Evolutionary conservation across 257 asterid species (phyloP).

Genomic region (Solanum virginianum): DNA sequence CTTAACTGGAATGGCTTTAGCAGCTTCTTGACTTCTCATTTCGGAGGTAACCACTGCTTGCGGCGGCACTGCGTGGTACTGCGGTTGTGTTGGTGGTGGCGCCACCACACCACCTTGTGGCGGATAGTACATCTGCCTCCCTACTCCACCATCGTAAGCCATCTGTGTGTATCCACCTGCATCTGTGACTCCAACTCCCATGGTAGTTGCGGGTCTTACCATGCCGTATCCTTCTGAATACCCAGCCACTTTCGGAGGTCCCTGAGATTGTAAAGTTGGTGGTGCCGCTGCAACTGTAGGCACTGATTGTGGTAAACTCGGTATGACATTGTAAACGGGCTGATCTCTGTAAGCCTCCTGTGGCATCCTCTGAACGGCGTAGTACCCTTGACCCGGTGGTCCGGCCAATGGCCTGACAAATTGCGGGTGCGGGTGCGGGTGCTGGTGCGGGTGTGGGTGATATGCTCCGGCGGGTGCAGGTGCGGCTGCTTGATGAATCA

Average conservation of each 20-base stretch:
- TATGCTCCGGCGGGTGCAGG: slow-evolving; percentile 42
- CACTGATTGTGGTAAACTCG: slow-evolving; percentile 1
- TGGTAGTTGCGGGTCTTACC: slow-evolving; percentile 23
- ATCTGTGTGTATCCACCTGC: slow-evolving; percentile 49
- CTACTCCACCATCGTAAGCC: slow-evolving; percentile 58
- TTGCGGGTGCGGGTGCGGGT: slow-evolving; percentile 20
- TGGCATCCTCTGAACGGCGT: slow-evolving; percentile 60
- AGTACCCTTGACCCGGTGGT: slow-evolving; percentile 55
- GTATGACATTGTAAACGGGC: slow-evolving; percentile 43
- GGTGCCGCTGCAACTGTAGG: slow-evolving; percentile 20
- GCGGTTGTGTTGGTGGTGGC: slow-evolving; percentile 30
- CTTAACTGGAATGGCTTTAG: slow-evolving; percentile 29
- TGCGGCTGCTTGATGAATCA: slow-evolving; percentile 49
- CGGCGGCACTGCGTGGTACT: slow-evolving; percentile 27
- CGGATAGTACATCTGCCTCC: slow-evolving; percentile 61
- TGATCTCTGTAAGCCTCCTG: slow-evolving; percentile 53
- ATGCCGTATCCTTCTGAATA: slow-evolving; percentile 19
- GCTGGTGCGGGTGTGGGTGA: slow-evolving; percentile 14
- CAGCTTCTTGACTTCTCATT: slow-evolving; percentile 33
- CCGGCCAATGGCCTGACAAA: slow-evolving; percentile 48
- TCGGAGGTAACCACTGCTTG: slow-evolving; percentile 15
- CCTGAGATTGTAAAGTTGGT: slow-evolving; percentile 19
- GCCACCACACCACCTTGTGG: slow-evolving; percentile 48
- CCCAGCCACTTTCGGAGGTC: slow-evolving; percentile 3
- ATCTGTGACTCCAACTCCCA: not conserved